phyloP scores from a whole-genome alignment of 2,329 filamentous ascomycete species.

The Aspergillus cejpii region DNA sequence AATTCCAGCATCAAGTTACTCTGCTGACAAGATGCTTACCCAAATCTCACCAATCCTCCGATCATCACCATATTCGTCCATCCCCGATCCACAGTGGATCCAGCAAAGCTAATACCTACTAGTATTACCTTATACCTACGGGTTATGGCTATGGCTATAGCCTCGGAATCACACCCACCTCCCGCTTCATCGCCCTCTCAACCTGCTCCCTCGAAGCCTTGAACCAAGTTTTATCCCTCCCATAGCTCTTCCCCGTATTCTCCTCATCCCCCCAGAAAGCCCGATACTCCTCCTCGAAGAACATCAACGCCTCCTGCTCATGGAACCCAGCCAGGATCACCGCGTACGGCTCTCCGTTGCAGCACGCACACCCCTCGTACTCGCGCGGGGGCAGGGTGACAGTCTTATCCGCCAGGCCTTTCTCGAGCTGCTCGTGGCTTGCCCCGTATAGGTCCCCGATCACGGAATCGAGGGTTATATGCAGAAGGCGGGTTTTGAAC shows the following conservation, averaged over 20 bases:
- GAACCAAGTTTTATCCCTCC: not conserved
- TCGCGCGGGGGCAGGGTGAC: slow-evolving; percentile 2
- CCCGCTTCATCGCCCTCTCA: not conserved
- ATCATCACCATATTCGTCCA: not conserved
- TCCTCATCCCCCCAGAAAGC: slow-evolving; percentile 12
- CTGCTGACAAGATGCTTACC: not conserved
- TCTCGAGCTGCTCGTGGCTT: not conserved
- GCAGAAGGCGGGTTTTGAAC: slow-evolving; percentile 13
- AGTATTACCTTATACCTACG: no score
- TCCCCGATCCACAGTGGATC: not conserved
- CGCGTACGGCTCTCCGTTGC: slow-evolving; percentile 15
- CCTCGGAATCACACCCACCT: no score
- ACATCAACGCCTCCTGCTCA: slow-evolving; percentile 12
- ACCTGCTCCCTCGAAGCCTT: not conserved
- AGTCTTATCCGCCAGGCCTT: slow-evolving; percentile 5
- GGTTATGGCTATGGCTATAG: no score
- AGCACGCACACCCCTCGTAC: slow-evolving; percentile 14
- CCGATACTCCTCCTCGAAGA: slow-evolving; percentile 13
- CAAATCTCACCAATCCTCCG: not conserved
- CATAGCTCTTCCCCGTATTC: not conserved
- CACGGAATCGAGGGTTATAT: slow-evolving; percentile 9
- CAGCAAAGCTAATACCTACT: no score
- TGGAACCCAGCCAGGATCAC: slow-evolving; percentile 12
- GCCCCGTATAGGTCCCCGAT: slow-evolving; percentile 13
- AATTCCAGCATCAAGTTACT: no score